Base-by-base conservation (phyloP, 352 stramenopile species). In the Phytophthora sojae region DNA sequence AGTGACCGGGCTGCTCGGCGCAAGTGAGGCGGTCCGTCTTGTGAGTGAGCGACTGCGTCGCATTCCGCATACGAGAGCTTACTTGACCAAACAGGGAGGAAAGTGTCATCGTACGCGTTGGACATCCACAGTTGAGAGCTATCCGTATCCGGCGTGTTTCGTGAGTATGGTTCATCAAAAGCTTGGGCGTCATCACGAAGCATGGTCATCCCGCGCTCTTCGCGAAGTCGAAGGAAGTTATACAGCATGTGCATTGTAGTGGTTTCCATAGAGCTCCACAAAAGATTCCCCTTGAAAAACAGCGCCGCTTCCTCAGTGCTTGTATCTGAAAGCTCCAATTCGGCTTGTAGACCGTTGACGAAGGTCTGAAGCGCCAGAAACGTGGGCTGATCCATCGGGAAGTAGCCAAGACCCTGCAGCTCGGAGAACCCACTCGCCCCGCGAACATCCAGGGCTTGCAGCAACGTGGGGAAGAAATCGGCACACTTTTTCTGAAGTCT, bases 1-100 rank as follows among this genome's bases (percentile, higher is more conserved):
- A 92, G 51, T 4, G 82, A 90, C 8, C 82, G 75, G 55, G 69
- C 61, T 9, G 51, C 23, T 50, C 71, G 66, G 11, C 84, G 81
- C 25, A 75, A n/a, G 37, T 77, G 49, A 72, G 68, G 6, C 51
- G 60, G 7, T 39, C 67, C 37, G 64, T 69, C 15, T 45, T 71
- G 57, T 32, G 73, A 67, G 19, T 65, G 67, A 14, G 76, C 71
- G 26, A 90, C 57, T 1, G 64, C 68, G 52, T 80, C 69, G 39
- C 81, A 89, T 73, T 92, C 85, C n/a, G 74, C 63, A 53, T 91
- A 92, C 2, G 81, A 80, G 17, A 79, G 71, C 49, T 88, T 88
- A 65, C 85, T 92, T 8, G 81, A 86, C 82, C 82, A 92, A 37
- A 92, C 44, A 23, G 85, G 81, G 21, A 76, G 73, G 60, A 91